Percentiles rank a stretch among this genome's conserved stretches.
Evolutionary conservation across 306 rosid genomes (phyloP).

Genomic region (Medicago ruthenica): DNA sequence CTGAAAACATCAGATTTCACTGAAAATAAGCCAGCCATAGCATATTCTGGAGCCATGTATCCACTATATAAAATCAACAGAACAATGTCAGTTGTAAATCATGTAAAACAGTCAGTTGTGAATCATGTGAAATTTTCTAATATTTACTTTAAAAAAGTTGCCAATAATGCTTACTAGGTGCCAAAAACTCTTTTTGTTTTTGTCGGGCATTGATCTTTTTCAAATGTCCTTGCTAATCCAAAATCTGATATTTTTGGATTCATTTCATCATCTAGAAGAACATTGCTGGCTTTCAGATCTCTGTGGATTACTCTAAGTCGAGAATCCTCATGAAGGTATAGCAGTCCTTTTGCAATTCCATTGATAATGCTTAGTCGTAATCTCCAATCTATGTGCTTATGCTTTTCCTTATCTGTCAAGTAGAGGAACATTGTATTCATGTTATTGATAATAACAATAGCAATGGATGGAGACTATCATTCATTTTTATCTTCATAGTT

Average conservation of each 20-base stretch:
- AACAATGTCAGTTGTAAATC: too few relatives aligned
- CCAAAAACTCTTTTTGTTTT: conserved; percentile 56
- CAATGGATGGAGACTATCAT: not conserved
- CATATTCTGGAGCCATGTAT: conserved; percentile 61
- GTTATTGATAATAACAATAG: not conserved
- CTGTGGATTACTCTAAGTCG: conserved; percentile 54
- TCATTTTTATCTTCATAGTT: not conserved
- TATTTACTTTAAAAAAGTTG: not conserved
- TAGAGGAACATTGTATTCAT: not conserved
- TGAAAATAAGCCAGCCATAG: conserved; percentile 46
- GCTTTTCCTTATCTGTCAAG: conserved; percentile 42
- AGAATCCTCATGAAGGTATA: conserved; percentile 62
- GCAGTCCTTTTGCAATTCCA: conserved; percentile 54
- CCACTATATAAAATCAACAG: conserved; percentile 41
- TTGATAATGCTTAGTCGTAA: conserved; percentile 42
- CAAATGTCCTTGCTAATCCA: conserved; percentile 54
- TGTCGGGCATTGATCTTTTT: conserved; percentile 40
- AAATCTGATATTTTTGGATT: conserved; percentile 63
- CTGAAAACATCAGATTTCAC: conserved; percentile 50
- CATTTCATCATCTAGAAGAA: conserved; percentile 55
- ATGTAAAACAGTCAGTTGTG: conserved; percentile 2
- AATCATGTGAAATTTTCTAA: not conserved
- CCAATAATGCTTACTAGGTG: conserved; percentile 47
- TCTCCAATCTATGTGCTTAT: conserved; percentile 45
- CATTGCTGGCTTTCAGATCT: conserved; percentile 57